Evolutionary conservation across 208 protist genomes (phyloP).

Genomic region (Sergeia podlipaevii): DNA sequence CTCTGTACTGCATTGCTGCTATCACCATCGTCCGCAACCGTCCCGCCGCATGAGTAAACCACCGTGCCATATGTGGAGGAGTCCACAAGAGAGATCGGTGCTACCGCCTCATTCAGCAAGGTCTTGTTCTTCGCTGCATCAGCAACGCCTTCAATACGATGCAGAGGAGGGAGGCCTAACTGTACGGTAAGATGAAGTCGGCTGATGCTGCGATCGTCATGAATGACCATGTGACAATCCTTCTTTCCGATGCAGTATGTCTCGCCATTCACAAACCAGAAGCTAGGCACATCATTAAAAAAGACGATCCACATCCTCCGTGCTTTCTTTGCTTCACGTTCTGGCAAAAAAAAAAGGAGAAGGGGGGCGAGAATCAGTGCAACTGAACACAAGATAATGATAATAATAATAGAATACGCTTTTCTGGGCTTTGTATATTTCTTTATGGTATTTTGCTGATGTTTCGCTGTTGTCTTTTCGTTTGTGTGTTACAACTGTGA

Average conservation of each 20-base stretch:
- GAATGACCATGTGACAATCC: slow-evolving; percentile 63
- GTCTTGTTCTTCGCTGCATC: background rate
- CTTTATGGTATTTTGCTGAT: too few relatives aligned
- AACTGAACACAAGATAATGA: too few relatives aligned
- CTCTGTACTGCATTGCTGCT: background rate
- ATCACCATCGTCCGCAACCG: background rate
- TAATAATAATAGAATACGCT: too few relatives aligned
- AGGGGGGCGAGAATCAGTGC: too few relatives aligned
- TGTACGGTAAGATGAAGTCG: slow-evolving; percentile 60
- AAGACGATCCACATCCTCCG: slow-evolving; percentile 81
- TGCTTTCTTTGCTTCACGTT: background rate
- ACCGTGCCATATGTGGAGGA: slow-evolving; percentile 69
- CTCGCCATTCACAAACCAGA: slow-evolving; percentile 57
- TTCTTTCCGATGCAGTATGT: slow-evolving; percentile 58
- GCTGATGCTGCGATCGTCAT: slow-evolving; percentile 76
- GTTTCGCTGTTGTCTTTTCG: too few relatives aligned
- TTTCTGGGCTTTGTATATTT: too few relatives aligned
- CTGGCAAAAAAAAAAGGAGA: too few relatives aligned
- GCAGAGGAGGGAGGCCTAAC: slow-evolving; percentile 15
- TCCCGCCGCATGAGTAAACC: slow-evolving; percentile 18
- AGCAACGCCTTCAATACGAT: slow-evolving; percentile 2
- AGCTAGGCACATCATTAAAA: slow-evolving; percentile 39
- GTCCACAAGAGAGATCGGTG: slow-evolving; percentile 54
- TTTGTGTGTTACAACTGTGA: too few relatives aligned
- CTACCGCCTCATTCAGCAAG: slow-evolving; percentile 8